Evolutionary conservation across 2,329 filamentous ascomycete genomes (phyloP), one percentile per base, ranked within the genome.

Genomic region (Colletotrichum musae): DNA sequence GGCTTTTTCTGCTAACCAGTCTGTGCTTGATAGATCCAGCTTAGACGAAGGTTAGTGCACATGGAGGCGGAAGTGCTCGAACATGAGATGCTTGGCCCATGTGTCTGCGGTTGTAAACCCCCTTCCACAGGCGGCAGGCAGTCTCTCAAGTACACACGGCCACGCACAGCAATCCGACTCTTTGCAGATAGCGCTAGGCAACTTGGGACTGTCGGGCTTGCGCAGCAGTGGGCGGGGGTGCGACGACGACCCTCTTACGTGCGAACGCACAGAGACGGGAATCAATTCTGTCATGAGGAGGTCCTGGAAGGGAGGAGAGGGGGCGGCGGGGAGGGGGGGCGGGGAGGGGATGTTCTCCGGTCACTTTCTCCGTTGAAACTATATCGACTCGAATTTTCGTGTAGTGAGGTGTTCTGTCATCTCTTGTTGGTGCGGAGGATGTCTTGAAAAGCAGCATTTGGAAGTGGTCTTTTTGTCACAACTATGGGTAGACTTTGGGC

Each of bases 21-120:
- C 64, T 63, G 64, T 68, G 63, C 70, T 63, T 60, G 51, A 62
- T 41, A 50, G 60, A 59, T 59, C 64, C 68, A 71, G 39, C 57
- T 41, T 36, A 36, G 32, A 36, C 32, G 7, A 36, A 36, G 32
- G 32, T 36, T 36, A 36, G 32, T 36, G 32, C 32, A 36, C 32
- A 3, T 36, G 10, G 32, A 24, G 32, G 10, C 5, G 32, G 32
- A 36, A 36, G 32, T 36, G 32, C 32, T 36, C 32, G 32, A 10
- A 36, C 32, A 24, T 26, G 48, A 51, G 48, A 51, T 51, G 48
- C 48, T 51, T 26, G 48, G 48, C 26, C 48, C n/a, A 13, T 13
- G 48, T 51, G 48, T 26, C n/a, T 51, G 45, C 45, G 18, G 16
- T 18, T 47, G 18, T 18, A 47, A 16, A 18, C 16, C 12, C 16